phyloP scores from a whole-genome alignment of 1,139 yeast species.

The Candida tropicalis region DNA sequence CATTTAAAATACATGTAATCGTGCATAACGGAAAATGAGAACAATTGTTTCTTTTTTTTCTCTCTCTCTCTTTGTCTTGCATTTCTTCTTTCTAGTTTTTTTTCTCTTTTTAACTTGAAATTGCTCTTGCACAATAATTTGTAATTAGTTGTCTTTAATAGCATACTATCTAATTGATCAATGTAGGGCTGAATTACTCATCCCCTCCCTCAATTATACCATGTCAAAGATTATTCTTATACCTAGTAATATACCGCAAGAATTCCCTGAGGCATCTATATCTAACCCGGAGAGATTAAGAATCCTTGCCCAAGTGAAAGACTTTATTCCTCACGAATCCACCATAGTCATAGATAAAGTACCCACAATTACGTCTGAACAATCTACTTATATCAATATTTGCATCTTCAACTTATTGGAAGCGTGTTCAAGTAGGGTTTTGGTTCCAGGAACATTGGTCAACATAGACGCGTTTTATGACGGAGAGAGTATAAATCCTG shows the following conservation, averaged over 20 bases:
- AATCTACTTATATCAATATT: conserved; percentile 7
- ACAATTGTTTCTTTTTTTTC: neutral
- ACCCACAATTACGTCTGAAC: conserved; percentile 12
- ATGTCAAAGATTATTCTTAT: conserved; percentile 36
- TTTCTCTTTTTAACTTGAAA: neutral
- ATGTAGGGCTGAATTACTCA: no score
- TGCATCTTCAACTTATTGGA: conserved; percentile 16
- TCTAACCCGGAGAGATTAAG: conserved; percentile 27
- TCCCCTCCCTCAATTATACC: neutral
- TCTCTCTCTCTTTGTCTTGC: neutral
- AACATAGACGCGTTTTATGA: conserved; percentile 23
- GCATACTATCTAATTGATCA: no score
- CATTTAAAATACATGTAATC: no score
- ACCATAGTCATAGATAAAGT: conserved; percentile 16
- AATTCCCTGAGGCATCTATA: conserved; percentile 27
- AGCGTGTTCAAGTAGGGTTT: conserved; percentile 10
- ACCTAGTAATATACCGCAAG: conserved; percentile 23
- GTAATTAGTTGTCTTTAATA: no score
- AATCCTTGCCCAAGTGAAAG: conserved; percentile 32
- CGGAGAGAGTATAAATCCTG: conserved; percentile 15
- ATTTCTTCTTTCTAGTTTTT: neutral
- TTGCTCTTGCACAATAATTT: no score
- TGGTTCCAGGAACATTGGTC: conserved; percentile 19
- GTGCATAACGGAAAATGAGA: no score
- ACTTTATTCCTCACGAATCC: conserved; percentile 18